phyloP scores from a whole-genome alignment of 306 rosid genomes.

The Biancaea sappan region DNA sequence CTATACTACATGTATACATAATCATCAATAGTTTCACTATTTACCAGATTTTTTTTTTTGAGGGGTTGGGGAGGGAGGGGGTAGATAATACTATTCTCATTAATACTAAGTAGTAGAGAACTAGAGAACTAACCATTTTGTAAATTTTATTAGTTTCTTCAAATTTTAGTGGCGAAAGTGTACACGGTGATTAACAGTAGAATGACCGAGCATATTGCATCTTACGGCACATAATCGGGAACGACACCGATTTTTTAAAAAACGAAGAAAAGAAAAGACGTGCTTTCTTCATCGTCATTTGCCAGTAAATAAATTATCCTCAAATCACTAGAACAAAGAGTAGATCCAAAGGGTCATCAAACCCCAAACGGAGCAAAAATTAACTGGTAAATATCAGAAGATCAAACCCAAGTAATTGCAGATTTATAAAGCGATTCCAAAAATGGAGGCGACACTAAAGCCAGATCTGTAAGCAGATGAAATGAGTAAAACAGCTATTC shows the following conservation, averaged over 20 bases:
- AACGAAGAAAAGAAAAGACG: background rate
- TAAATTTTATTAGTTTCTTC: background rate
- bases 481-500: background rate
- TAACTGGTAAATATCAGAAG: background rate
- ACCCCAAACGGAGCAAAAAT: background rate
- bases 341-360: background rate
- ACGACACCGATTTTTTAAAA: background rate
- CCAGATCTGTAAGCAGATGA: slow-evolving; percentile 36
- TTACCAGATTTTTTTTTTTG: too few species aligned
- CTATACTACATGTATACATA: background rate
- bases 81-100: background rate
- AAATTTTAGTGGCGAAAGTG: background rate
- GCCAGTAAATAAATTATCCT: background rate
- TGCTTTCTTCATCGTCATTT: background rate
- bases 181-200: background rate
- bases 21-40: background rate
- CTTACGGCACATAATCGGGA: background rate
- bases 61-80: background rate
- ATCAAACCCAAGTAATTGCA: background rate
- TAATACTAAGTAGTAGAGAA: background rate
- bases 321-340: background rate
- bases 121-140: background rate
- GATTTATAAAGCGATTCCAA: slow-evolving; percentile 14
- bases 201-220: background rate
- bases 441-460: slow-evolving; percentile 3